Evolutionary conservation across 2,329 filamentous ascomycete genomes (phyloP).

Genomic region (Aspergillus sp.): DNA sequence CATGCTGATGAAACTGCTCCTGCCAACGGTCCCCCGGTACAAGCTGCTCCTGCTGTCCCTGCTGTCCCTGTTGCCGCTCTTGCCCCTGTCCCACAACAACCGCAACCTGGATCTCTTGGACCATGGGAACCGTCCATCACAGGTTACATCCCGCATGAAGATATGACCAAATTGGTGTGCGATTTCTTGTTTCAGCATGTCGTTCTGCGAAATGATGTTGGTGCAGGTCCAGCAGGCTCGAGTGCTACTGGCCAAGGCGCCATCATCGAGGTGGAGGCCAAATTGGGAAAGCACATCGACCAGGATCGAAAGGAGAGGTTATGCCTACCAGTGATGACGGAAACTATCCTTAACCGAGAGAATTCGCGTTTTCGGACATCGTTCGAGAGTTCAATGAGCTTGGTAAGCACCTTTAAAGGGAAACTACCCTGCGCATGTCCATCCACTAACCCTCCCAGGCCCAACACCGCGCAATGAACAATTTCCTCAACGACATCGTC

Average conservation of each 20-base stretch:
- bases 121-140: slow-evolving; percentile 57
- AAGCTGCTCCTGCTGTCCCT: slow-evolving; percentile 5
- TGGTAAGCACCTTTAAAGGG: slow-evolving; percentile 50
- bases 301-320: slow-evolving; percentile 65
- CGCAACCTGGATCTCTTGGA: slow-evolving; percentile 24
- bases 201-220: slow-evolving; percentile 58
- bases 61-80: too few relatives aligned
- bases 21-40: slow-evolving; percentile 22
- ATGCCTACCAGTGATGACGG: slow-evolving; percentile 59
- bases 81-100: slow-evolving; percentile 9
- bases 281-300: slow-evolving; percentile 75
- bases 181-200: slow-evolving; percentile 73
- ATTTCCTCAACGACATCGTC: slow-evolving; percentile 69
- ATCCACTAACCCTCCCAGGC: slow-evolving; percentile 39
- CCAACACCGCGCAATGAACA: slow-evolving; percentile 78
- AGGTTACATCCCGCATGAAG: slow-evolving; percentile 63
- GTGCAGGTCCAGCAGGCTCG: slow-evolving; percentile 45
- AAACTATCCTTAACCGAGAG: slow-evolving; percentile 60
- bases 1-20: slow-evolving; percentile 20
- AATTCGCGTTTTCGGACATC: slow-evolving; percentile 48
- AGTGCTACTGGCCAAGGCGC: slow-evolving; percentile 60
- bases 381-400: slow-evolving; percentile 86
- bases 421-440: neutral
- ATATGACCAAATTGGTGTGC: slow-evolving; percentile 67
- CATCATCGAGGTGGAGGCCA: slow-evolving; percentile 88